These are phyloP conservation scores for Paspalum notatum DNA, from an alignment of 176 grass and related monocot genomes.

Conservation along the genomic window DNA sequence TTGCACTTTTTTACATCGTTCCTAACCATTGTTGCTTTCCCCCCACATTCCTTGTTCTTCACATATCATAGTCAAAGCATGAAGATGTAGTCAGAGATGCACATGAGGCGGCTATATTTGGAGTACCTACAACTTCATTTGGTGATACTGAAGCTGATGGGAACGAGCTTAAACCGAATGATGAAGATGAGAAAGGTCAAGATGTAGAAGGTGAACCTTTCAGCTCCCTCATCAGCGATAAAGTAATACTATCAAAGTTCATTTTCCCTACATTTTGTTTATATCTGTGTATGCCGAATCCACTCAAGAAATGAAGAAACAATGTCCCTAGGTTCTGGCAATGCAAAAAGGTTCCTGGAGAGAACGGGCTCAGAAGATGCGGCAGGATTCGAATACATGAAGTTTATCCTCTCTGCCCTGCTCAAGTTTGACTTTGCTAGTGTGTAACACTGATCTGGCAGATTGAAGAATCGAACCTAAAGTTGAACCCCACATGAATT, in stretches of 20 bases:
- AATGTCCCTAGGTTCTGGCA: constrained; percentile 57
- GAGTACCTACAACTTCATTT: constrained; percentile 53
- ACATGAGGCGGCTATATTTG: constrained; percentile 94
- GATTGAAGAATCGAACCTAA: neutral
- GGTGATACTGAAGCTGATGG: constrained; percentile 46
- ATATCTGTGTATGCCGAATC: neutral
- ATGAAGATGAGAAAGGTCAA: constrained; percentile 20
- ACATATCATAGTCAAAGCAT: constrained; percentile 64
- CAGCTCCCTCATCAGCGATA: constrained; percentile 64
- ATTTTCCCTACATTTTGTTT: constrained; percentile 16
- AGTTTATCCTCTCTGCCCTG: constrained; percentile 23
- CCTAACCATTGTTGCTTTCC: neutral
- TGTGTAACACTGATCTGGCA: neutral
- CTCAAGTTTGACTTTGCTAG: neutral
- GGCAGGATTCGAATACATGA: constrained; percentile 55
- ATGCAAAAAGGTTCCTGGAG: constrained; percentile 88
- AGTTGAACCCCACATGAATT: neutral
- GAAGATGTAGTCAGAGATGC: constrained; percentile 80
- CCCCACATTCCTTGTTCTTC: constrained; percentile 26
- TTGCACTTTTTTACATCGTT: neutral
- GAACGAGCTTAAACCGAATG: constrained; percentile 36
- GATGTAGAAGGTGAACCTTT: constrained; percentile 37
- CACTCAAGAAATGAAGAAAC: constrained; percentile 41
- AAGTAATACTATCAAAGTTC: constrained; percentile 51
- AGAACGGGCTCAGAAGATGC: constrained; percentile 70